Percentiles rank a stretch among this genome's conserved stretches.
These are phyloP conservation scores for Chytriomyces sp. DNA, from an alignment of 192 early-diverging fungal genomes.

Conservation along the genomic window DNA sequence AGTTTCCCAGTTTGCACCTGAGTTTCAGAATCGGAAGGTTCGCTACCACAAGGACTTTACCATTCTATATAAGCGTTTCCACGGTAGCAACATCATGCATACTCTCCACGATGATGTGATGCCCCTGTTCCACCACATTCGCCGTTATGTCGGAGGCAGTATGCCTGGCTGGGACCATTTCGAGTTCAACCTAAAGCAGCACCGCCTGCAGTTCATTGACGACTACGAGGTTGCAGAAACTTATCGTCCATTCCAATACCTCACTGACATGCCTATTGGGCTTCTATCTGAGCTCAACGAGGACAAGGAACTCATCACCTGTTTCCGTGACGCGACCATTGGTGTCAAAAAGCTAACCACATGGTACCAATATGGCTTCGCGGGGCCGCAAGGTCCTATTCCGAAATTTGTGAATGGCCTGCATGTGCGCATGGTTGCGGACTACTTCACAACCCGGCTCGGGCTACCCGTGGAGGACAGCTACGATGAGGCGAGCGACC, in stretches of 20 bases:
- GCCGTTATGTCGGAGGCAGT: slow-evolving; percentile 33
- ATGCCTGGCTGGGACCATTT: slow-evolving; percentile 8
- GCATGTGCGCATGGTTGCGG: slow-evolving; percentile 49
- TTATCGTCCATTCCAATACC: slow-evolving; percentile 49
- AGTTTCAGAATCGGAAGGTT: slow-evolving; percentile 41
- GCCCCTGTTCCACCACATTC: slow-evolving; percentile 45
- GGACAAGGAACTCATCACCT: slow-evolving; percentile 47
- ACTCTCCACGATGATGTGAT: slow-evolving; percentile 55
- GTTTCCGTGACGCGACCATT: slow-evolving; percentile 54
- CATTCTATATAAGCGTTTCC: slow-evolving; percentile 46
- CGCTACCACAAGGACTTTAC: slow-evolving; percentile 47
- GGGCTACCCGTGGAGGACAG: slow-evolving; percentile 42
- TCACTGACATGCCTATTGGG: slow-evolving; percentile 39
- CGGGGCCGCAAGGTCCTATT: slow-evolving; percentile 50
- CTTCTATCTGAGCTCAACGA: slow-evolving; percentile 31
- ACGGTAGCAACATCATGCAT: slow-evolving; percentile 59
- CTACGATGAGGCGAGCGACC: slow-evolving; percentile 5
- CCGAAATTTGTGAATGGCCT: slow-evolving; percentile 47
- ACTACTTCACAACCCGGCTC: slow-evolving; percentile 42
- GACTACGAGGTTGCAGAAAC: slow-evolving; percentile 41
- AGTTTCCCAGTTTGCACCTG: slow-evolving; percentile 41
- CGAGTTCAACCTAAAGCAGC: slow-evolving; percentile 40
- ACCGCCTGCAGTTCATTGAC: slow-evolving; percentile 45
- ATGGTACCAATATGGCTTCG: slow-evolving; percentile 61
- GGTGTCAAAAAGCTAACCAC: slow-evolving; percentile 48